These are phyloP conservation scores for Alternaria tenuissima DNA, from an alignment of 2,329 filamentous ascomycete species.

Conservation along the genomic window DNA sequence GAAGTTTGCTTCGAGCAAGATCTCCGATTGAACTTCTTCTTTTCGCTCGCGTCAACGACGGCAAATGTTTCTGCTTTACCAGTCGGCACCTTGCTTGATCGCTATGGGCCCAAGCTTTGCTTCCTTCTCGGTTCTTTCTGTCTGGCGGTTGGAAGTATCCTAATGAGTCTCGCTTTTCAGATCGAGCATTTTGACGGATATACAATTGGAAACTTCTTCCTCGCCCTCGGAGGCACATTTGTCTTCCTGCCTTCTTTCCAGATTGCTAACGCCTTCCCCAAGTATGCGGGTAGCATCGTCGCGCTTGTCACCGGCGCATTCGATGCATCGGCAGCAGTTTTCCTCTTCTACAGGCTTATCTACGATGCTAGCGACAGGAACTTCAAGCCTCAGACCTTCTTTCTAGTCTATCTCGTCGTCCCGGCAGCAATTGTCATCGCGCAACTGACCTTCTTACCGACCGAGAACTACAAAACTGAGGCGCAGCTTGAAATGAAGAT, in stretches of 20 bases:
- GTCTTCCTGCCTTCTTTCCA: slow-evolving; percentile 86
- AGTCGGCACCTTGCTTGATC: slow-evolving; percentile 49
- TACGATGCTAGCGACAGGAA: slow-evolving; percentile 66
- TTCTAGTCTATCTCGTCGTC: slow-evolving; percentile 74
- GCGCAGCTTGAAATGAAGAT: slow-evolving; percentile 49
- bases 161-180: slow-evolving; percentile 50
- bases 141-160: slow-evolving; percentile 45
- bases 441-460: slow-evolving; percentile 77
- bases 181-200: slow-evolving; percentile 57
- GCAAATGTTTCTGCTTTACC: slow-evolving; percentile 51
- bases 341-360: slow-evolving; percentile 75
- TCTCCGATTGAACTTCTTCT: slow-evolving; percentile 50
- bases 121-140: slow-evolving; percentile 43
- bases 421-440: slow-evolving; percentile 71
- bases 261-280: slow-evolving; percentile 83
- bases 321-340: slow-evolving; percentile 81
- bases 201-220: slow-evolving; percentile 75
- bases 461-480: slow-evolving; percentile 77
- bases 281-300: slow-evolving; percentile 78
- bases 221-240: slow-evolving; percentile 81
- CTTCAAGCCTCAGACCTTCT: slow-evolving; percentile 74
- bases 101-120: slow-evolving; percentile 48
- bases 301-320: slow-evolving; percentile 83
- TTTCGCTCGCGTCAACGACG: slow-evolving; percentile 49
- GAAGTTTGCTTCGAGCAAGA: slow-evolving; percentile 52